phyloP scores from a whole-genome alignment of 495 filamentous ascomycete species.

The Penicillium waksmanii region DNA sequence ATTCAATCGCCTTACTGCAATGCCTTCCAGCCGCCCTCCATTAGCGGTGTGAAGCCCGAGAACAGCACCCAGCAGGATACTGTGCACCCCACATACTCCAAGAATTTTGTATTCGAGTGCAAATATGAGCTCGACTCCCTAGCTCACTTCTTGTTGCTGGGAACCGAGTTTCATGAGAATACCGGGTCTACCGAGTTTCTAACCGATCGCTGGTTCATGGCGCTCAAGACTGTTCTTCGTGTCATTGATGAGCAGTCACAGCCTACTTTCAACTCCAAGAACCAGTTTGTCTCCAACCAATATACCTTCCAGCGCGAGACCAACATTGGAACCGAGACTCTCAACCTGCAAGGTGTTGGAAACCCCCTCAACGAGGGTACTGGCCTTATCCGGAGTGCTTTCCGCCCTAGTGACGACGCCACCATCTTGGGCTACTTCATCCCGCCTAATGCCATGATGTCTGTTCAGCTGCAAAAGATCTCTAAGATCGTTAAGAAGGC shows the following conservation, averaged over 20 bases:
- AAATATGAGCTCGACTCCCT: conserved; percentile 99
- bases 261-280: conserved; percentile 74
- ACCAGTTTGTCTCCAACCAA: conserved; percentile 65
- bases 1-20: conserved; percentile 97
- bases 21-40: conserved; percentile 92
- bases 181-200: conserved; percentile 79
- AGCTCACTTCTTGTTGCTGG: conserved; percentile 84
- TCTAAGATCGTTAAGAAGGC: conserved; percentile 66
- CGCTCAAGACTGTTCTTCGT: conserved; percentile 71
- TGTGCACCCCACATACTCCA: conserved; percentile 87
- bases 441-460: conserved; percentile 94
- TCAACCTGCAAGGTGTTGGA: conserved; percentile 79
- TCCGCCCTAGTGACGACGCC: conserved; percentile 97
- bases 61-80: conserved; percentile 77
- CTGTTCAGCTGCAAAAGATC: conserved; percentile 81
- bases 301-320: conserved; percentile 89
- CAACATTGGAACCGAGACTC: conserved; percentile 83
- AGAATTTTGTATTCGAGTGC: conserved; percentile 88
- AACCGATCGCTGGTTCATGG: conserved; percentile 76
- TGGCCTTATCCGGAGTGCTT: conserved; percentile 86
- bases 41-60: conserved; percentile 69
- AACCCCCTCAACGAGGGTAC: conserved; percentile 89
- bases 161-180: conserved; percentile 81
- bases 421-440: conserved; percentile 95
- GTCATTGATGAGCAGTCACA: conserved; percentile 78